phyloP scores from a whole-genome alignment of 352 stramenopile species.

The Globisporangium polare region DNA sequence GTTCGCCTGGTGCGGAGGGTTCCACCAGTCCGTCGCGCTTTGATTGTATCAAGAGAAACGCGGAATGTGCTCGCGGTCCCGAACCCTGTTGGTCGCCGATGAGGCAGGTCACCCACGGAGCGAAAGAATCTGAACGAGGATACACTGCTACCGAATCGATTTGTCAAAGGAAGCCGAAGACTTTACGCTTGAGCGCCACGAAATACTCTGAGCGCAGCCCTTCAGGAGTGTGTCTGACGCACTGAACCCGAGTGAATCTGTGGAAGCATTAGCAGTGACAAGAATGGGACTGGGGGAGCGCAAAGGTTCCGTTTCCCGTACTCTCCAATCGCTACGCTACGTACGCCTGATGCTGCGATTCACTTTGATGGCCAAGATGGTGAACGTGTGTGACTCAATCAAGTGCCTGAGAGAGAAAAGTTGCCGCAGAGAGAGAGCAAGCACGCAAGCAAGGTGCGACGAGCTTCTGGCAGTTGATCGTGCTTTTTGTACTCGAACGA shows the following conservation, averaged over 20 bases:
- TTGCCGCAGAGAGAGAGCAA: too few species aligned
- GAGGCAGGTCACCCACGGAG: too few species aligned
- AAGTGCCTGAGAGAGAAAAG: background rate
- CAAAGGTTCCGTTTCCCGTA: too few species aligned
- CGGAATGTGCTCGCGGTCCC: background rate
- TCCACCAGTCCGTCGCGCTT: conserved; percentile 45
- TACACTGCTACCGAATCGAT: too few species aligned
- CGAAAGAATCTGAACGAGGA: too few species aligned
- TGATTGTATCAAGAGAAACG: conserved; percentile 15
- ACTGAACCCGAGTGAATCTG: background rate
- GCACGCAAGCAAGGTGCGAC: background rate
- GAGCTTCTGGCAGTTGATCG: too few species aligned
- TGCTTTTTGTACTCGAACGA: background rate
- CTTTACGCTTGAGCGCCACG: too few species aligned
- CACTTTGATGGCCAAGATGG: background rate
- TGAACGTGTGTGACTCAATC: background rate
- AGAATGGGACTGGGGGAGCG: background rate
- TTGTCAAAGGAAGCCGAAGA: too few species aligned
- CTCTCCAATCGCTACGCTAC: too few species aligned
- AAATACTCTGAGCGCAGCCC: background rate
- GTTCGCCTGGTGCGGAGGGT: conserved; percentile 49
- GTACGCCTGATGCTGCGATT: background rate
- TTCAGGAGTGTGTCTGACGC: background rate
- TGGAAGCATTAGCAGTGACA: background rate
- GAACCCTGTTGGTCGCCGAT: too few species aligned